Evolutionary conservation across 2,329 filamentous ascomycete genomes (phyloP), one percentile per base, ranked within the genome.

Genomic region (Ceratocystis huliohia): DNA sequence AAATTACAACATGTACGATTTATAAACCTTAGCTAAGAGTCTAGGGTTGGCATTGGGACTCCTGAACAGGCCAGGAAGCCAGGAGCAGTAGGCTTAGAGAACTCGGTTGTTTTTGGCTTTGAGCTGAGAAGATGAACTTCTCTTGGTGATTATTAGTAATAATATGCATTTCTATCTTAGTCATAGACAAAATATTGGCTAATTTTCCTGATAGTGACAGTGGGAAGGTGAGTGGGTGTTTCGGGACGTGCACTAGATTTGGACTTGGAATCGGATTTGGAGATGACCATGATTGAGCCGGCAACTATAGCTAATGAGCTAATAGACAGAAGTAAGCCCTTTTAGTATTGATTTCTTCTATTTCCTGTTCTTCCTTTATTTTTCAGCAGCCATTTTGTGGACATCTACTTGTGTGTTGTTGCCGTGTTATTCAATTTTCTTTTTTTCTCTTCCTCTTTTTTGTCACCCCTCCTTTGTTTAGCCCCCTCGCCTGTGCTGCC

Each of bases 231-330:
- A 30, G 30, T 41, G 37, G 37, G 37, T 15, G 37, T 30, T 59
- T 37, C 56, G 28, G 56, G 56, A 59, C 28, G 56, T 59, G 56
- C 56, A n/a, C 56, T 59, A 2, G 56, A 37, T 59, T 59, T 37
- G 56, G 28, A 59, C 28, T 33, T 30, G 53, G 53, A 59, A n/a
- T 30, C 3, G 56, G 13, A 59, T 30, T 59, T 59, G 56, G 56
- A 59, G 56, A 33, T 33, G 28, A 20, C 17, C 22, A 8, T 59
- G 56, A 59, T 33, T 59, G 56, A 59, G 8, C 22, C 20, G 56
- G 56, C 56, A 59, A 37, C 17, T 33, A 59, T 30, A 41, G 56
- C 56, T 59, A 67, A 66, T 22, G 37, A 41, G 22, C 48, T 28
- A 13, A 59, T 30, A 6, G 56, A 25, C 13, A 59, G 28, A 59